These are phyloP conservation scores for Podospora pseudoanserina DNA, from an alignment of 495 filamentous ascomycete species.

Conservation along the genomic window DNA sequence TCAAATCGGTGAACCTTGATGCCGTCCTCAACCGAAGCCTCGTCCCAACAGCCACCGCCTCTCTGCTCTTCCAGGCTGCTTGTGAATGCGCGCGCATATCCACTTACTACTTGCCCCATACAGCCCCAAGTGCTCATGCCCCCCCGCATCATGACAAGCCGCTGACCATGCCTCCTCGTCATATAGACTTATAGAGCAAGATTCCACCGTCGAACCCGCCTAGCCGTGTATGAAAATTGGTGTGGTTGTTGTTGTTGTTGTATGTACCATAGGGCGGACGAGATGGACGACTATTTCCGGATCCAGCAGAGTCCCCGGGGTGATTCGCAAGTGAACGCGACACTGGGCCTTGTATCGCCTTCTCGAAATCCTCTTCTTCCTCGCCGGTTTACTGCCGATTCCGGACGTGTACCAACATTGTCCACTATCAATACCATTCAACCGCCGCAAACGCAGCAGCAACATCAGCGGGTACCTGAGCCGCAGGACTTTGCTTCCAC, in stretches of 20 bases:
- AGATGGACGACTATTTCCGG: slow-evolving; percentile 66
- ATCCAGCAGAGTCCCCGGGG: slow-evolving; percentile 67
- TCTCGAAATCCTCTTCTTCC: slow-evolving; percentile 64
- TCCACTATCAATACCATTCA: slow-evolving; percentile 57
- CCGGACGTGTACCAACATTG: slow-evolving; percentile 78
- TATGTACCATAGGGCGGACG: slow-evolving; percentile 53
- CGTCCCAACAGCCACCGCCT: neutral
- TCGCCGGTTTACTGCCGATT: slow-evolving; percentile 91
- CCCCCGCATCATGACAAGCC: neutral
- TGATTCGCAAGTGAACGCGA: slow-evolving; percentile 63
- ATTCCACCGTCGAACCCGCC: slow-evolving; percentile 35
- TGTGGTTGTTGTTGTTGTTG: slow-evolving; percentile 28
- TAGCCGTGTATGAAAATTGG: slow-evolving; percentile 44
- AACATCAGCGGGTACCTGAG: slow-evolving; percentile 35
- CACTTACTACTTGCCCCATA: neutral
- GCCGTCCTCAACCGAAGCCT: neutral
- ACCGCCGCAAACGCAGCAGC: neutral
- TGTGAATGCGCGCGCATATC: neutral
- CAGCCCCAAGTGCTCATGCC: neutral
- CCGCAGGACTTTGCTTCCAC: slow-evolving; percentile 42
- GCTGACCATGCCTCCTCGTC: slow-evolving; percentile 13
- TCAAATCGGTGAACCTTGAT: neutral
- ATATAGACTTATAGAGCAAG: slow-evolving; percentile 30
- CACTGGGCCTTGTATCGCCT: slow-evolving; percentile 56
- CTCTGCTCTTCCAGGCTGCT: neutral